Conservation (phyloP, 2,329 filamentous ascomycete species). For the Penicillium oxalicum region DNA sequence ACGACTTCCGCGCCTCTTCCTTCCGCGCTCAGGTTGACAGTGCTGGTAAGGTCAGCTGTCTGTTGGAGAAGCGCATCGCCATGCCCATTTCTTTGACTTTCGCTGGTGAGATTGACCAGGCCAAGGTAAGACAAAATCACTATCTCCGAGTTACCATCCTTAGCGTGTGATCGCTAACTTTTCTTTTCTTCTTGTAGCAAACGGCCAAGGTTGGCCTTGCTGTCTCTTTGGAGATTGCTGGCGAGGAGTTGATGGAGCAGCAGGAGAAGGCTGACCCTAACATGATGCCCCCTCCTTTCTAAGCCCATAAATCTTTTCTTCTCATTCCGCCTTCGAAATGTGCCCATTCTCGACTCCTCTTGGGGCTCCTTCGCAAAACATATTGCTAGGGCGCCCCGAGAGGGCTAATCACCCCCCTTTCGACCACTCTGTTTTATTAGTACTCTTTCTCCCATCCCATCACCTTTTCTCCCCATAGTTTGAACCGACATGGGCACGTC, state of each 20-base stretch:
- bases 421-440: conserved; percentile 41
- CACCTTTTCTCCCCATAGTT: conserved; percentile 18
- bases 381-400: conserved; percentile 4
- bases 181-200: conserved; percentile 54
- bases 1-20: conserved; percentile 92
- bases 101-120: conserved; percentile 92
- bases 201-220: conserved; percentile 90
- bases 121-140: conserved; percentile 63
- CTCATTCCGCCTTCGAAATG: conserved; percentile 34
- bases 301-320: conserved; percentile 18
- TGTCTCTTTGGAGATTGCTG: conserved; percentile 80
- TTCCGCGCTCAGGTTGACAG: conserved; percentile 96
- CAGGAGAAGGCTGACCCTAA: conserved; percentile 54
- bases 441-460: conserved; percentile 29
- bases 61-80: conserved; percentile 92
- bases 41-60: conserved; percentile 83
- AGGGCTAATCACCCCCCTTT: conserved; percentile 25
- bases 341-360: conserved; percentile 42
- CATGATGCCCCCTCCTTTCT: conserved; percentile 47
- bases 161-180: conserved; percentile 6
- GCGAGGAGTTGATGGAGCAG: conserved; percentile 82
- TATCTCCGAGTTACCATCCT: conserved; percentile 15
- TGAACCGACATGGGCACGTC: conserved; percentile 28
- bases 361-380: conserved; percentile 1
- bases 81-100: conserved; percentile 91